Conservation (phyloP, 441 rosid species). For the Brassica balearica region DNA sequence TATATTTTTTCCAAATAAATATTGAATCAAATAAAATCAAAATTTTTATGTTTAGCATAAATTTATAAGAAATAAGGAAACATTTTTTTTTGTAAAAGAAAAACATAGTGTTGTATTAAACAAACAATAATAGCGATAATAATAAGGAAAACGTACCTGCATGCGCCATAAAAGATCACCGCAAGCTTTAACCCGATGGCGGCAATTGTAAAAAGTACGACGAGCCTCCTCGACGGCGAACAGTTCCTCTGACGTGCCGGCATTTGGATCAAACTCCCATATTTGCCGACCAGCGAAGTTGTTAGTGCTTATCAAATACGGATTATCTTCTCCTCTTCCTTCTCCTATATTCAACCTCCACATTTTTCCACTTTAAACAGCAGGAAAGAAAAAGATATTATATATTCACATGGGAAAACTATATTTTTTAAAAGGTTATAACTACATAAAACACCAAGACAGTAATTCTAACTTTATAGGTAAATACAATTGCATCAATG, state of each 20-base stretch:
- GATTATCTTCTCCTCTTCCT: slow-evolving; percentile 39
- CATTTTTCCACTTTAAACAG: slow-evolving; percentile 35
- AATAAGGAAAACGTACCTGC: slow-evolving; percentile 43
- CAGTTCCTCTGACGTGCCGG: slow-evolving; percentile 50
- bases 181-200: slow-evolving; percentile 50
- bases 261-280: slow-evolving; percentile 56
- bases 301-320: slow-evolving; percentile 54
- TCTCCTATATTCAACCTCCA: slow-evolving; percentile 57
- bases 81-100: no score
- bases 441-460: background rate
- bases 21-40: background rate
- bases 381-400: background rate
- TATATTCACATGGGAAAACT: background rate
- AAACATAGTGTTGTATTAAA: background rate
- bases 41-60: background rate
- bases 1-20: background rate
- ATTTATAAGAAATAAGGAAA: background rate
- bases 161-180: slow-evolving; percentile 58
- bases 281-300: slow-evolving; percentile 55
- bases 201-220: slow-evolving; percentile 44
- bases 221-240: slow-evolving; percentile 50
- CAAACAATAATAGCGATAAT: background rate
- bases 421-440: background rate
- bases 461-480: background rate
- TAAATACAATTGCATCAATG: background rate